Conservation (phyloP, 345 rosid genomes). For the Anastatica hierochuntica region DNA sequence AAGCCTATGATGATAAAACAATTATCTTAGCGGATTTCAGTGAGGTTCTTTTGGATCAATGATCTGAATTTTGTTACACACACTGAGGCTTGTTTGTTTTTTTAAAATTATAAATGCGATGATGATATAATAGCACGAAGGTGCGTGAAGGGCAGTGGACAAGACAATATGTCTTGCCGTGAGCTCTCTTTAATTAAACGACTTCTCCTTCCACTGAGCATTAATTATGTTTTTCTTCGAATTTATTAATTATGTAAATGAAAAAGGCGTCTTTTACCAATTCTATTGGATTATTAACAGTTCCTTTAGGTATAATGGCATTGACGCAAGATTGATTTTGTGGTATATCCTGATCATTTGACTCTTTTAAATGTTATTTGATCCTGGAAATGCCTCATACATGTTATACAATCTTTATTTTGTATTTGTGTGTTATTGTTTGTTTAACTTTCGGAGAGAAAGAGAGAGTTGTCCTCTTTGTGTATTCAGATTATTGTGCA, state of each 20-base stretch:
- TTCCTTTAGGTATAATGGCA: constrained; percentile 93
- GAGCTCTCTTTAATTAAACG: constrained; percentile 54
- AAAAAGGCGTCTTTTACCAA: constrained; percentile 81
- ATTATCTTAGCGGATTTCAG: constrained; percentile 36
- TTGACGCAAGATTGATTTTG: constrained; percentile 46
- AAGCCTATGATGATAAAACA: constrained; percentile 75
- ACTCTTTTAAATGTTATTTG: constrained; percentile 28
- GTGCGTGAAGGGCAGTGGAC: constrained; percentile 85
- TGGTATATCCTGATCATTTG: constrained; percentile 69
- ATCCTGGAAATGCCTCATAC: constrained; percentile 86
- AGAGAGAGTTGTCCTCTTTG: no score
- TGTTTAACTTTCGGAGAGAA: no score
- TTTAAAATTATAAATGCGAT: constrained; percentile 24
- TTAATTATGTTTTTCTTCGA: no score
- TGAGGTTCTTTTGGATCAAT: constrained; percentile 36
- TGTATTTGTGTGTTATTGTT: no score
- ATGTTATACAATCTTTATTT: no score
- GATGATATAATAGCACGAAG: constrained; percentile 58
- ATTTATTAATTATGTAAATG: not conserved
- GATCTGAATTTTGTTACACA: constrained; percentile 97
- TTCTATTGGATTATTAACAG: constrained; percentile 46
- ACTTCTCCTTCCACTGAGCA: constrained; percentile 99
- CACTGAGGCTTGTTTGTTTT: constrained; percentile 62
- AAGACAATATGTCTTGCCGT: constrained; percentile 47
- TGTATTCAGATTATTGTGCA: no score